Evolutionary conservation across 495 filamentous ascomycete genomes (phyloP).

Genomic region (Penicillium argentinense): DNA sequence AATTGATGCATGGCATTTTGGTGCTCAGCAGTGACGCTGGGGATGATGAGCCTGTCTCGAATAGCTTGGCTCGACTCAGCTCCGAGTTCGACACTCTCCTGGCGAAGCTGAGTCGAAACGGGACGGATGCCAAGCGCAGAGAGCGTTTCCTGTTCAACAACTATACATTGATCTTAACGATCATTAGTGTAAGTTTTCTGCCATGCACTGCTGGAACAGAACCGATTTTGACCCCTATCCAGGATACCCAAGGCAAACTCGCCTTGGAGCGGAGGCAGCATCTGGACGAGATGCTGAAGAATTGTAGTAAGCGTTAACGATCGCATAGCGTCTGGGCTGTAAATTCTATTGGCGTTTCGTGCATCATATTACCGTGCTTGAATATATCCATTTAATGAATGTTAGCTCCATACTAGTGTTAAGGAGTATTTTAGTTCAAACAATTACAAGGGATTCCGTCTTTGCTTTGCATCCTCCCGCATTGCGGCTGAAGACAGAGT

Average conservation of each 20-base stretch:
- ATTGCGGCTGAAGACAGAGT: too few relatives aligned
- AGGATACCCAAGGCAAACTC: constrained; percentile 76
- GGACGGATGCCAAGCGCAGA: constrained; percentile 74
- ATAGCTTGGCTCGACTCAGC: constrained; percentile 72
- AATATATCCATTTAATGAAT: constrained; percentile 6
- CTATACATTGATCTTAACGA: constrained; percentile 86
- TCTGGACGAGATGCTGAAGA: constrained; percentile 48
- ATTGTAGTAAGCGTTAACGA: constrained; percentile 34
- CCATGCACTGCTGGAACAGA: not conserved
- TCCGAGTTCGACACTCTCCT: constrained; percentile 78
- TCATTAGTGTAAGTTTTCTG: constrained; percentile 62
- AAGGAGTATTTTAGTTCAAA: too few relatives aligned
- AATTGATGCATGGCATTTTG: constrained; percentile 82
- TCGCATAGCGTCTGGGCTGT: constrained; percentile 14
- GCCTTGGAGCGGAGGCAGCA: constrained; percentile 68
- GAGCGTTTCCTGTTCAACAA: constrained; percentile 93
- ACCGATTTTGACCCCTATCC: constrained; percentile 23
- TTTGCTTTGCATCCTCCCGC: too few relatives aligned
- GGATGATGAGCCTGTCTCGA: constrained; percentile 87
- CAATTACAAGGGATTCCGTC: too few relatives aligned
- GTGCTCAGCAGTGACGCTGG: constrained; percentile 80
- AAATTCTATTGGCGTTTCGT: constrained; percentile 4
- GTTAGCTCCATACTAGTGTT: not conserved
- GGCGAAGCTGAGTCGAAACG: constrained; percentile 62
- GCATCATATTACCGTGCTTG: constrained; percentile 1